Percentiles rank a stretch among this genome's conserved stretches.
Conservation (phyloP, 1,139 yeast genomes). For the Sugiyamaella sp. region DNA sequence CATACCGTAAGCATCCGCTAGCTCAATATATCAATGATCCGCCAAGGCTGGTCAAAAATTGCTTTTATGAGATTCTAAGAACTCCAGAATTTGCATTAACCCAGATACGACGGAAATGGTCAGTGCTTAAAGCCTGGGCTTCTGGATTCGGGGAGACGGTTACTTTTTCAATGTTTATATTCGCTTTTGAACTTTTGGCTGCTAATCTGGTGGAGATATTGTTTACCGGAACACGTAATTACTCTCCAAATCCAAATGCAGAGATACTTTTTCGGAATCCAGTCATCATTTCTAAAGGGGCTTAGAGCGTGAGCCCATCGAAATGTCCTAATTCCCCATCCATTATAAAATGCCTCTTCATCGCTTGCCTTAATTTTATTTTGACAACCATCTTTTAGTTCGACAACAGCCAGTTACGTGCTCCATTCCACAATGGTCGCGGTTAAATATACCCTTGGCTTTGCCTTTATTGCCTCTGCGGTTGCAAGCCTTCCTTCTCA, state of each 20-base stretch:
- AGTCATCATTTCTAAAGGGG: background rate
- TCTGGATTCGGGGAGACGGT: background rate
- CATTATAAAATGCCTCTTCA: background rate
- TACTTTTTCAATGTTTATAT: background rate
- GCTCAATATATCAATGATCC: background rate
- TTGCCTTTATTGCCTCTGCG: background rate
- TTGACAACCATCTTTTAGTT: background rate
- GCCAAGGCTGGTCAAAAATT: background rate
- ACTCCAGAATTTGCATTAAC: background rate
- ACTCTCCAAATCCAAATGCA: background rate
- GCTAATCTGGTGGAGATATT: too few species aligned
- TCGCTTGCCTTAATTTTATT: background rate
- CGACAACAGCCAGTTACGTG: background rate
- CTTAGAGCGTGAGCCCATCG: too few species aligned
- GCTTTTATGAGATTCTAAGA: too few species aligned
- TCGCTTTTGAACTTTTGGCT: background rate
- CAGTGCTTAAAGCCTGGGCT: background rate
- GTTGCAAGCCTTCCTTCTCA: background rate
- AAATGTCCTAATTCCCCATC: too few species aligned
- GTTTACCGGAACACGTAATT: background rate
- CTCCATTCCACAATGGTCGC: constrained; percentile 1
- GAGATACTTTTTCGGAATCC: background rate
- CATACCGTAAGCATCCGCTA: too few species aligned
- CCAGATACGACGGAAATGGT: background rate
- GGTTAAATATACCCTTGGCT: background rate